Conservation (phyloP, 2,329 filamentous ascomycete species). For the Tolypocladium tropicale region DNA sequence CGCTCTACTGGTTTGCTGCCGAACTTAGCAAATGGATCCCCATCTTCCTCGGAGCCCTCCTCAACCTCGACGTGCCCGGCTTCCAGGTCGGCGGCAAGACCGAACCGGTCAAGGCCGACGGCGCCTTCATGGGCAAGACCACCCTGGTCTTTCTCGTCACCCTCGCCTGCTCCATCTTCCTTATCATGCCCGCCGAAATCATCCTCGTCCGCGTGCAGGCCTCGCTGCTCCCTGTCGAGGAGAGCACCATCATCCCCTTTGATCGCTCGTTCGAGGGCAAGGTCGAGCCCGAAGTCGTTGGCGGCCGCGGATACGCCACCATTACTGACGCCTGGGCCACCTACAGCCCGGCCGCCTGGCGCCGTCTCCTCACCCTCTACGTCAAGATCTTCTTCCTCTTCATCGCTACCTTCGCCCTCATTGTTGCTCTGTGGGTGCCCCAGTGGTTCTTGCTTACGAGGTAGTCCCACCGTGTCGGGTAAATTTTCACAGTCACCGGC, state of each 20-base stretch:
- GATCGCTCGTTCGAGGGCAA: constrained; percentile 77
- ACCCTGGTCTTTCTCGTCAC: constrained; percentile 33
- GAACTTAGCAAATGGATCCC: constrained; percentile 40
- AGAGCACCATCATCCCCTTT: constrained; percentile 80
- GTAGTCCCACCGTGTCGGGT: constrained; percentile 4
- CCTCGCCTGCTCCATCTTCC: constrained; percentile 44
- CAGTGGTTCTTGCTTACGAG: constrained; percentile 35
- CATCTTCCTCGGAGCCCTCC: constrained; percentile 25
- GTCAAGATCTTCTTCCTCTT: constrained; percentile 57
- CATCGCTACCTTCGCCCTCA: constrained; percentile 33
- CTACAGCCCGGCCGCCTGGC: constrained; percentile 62
- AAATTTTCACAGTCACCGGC: not conserved
- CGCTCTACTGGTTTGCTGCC: constrained; percentile 49
- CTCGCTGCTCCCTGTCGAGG: constrained; percentile 69
- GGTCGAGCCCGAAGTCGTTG: constrained; percentile 64
- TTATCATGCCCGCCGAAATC: constrained; percentile 67
- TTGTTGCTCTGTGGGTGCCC: constrained; percentile 35
- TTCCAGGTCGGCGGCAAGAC: constrained; percentile 25
- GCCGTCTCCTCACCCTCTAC: constrained; percentile 65
- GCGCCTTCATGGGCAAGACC: constrained; percentile 26
- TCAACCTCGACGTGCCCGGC: constrained; percentile 32
- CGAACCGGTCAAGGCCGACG: constrained; percentile 17
- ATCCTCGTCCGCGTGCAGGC: constrained; percentile 77
- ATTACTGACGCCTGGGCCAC: constrained; percentile 70
- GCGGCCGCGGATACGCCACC: constrained; percentile 59